Conservation (phyloP, 2,329 filamentous ascomycete species). For the Ceratocystis huliohia region DNA sequence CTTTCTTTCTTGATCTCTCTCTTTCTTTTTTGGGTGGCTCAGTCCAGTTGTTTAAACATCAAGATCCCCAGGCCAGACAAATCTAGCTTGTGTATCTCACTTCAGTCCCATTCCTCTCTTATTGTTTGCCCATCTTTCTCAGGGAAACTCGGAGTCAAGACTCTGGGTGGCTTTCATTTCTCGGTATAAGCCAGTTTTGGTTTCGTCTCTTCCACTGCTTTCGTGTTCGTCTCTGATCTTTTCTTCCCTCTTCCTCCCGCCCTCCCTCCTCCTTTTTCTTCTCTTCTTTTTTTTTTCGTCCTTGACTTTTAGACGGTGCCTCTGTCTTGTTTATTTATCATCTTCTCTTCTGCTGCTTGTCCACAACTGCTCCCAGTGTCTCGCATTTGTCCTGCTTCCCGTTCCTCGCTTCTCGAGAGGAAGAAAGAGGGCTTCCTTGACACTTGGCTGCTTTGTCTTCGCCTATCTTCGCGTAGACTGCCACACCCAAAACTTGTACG, state of each 20-base stretch:
- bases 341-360: not conserved
- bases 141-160: not conserved
- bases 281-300: not conserved
- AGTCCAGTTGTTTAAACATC: conserved; percentile 6
- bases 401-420: not conserved
- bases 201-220: not conserved
- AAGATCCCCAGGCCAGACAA: not conserved
- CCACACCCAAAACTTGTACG: conserved; percentile 15
- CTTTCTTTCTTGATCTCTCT: not conserved
- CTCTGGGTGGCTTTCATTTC: not conserved
- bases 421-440: not conserved
- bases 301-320: not conserved
- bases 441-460: conserved; percentile 10
- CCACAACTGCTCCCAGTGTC: not conserved
- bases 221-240: not conserved
- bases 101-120: not conserved
- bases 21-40: not conserved
- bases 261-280: not conserved
- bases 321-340: conserved; percentile 1
- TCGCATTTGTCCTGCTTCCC: not conserved
- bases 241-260: not conserved
- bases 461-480: conserved; percentile 19
- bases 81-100: not conserved
- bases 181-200: not conserved
- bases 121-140: not conserved